Evolutionary conservation across 2,329 filamentous ascomycete species (phyloP).

Genomic region (Piedraia hortae): DNA sequence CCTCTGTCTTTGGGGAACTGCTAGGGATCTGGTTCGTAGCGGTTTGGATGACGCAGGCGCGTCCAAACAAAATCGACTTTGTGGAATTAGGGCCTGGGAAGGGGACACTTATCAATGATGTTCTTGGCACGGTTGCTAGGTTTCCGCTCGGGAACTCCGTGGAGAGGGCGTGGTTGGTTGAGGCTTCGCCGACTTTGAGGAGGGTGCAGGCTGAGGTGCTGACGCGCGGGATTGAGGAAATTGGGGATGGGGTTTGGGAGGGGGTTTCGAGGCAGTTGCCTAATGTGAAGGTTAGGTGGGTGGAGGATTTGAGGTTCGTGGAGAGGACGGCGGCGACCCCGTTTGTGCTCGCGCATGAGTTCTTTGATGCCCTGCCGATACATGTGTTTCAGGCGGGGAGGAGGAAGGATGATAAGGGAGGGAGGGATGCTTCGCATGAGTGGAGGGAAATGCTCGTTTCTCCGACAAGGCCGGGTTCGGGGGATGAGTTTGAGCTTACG

Average conservation of each 20-base stretch:
- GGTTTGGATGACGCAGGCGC: conserved; percentile 85
- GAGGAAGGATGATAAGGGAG: too few relatives aligned
- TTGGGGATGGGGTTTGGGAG: conserved; percentile 42
- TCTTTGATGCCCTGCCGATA: conserved; percentile 93
- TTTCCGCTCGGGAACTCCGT: conserved; percentile 61
- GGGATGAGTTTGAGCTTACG: conserved; percentile 58
- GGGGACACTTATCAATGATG: conserved; percentile 91
- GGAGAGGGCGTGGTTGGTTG: conserved; percentile 76
- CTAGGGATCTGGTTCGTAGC: conserved; percentile 84
- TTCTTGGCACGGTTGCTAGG: conserved; percentile 61
- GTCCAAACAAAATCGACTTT: conserved; percentile 44
- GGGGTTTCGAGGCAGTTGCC: conserved; percentile 49
- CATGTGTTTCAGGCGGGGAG: conserved; percentile 55
- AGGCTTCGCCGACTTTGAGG: conserved; percentile 62
- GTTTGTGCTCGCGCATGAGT: conserved; percentile 90
- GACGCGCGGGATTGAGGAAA: conserved; percentile 45
- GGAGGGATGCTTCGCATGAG: too few relatives aligned
- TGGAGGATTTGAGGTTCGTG: conserved; percentile 64
- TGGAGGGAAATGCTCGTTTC: conserved; percentile 68
- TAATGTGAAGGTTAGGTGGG: conserved; percentile 54
- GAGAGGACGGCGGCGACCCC: conserved; percentile 40
- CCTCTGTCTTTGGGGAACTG: conserved; percentile 85
- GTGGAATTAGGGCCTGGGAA: conserved; percentile 86
- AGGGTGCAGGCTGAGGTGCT: conserved; percentile 54
- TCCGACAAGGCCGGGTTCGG: conserved; percentile 23